Evolutionary conservation across 1,139 yeast genomes (phyloP).

Genomic region (Candida tropicalis): DNA sequence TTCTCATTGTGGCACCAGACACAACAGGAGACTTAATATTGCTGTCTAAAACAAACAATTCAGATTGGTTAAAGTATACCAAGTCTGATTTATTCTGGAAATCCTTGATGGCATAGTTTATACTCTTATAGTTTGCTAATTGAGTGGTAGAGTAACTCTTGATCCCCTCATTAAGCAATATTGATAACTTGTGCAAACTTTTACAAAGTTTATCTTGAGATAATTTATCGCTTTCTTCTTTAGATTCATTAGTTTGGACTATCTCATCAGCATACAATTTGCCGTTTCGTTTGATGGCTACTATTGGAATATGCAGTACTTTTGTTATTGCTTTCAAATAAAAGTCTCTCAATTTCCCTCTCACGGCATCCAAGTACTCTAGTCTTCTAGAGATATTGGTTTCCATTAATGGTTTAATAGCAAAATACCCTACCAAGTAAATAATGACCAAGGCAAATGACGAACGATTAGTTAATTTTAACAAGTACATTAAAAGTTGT

Average conservation of each 20-base stretch:
- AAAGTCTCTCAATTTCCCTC: conserved; percentile 38
- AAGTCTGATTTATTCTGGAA: conserved; percentile 42
- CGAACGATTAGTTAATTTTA: conserved; percentile 40
- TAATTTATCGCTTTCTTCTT: conserved; percentile 30
- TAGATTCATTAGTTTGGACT: conserved; percentile 34
- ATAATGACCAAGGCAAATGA: conserved; percentile 32
- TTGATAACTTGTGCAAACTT: conserved; percentile 28
- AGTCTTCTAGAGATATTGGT: conserved; percentile 31
- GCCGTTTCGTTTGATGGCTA: conserved; percentile 34
- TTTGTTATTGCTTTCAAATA: conserved; percentile 38
- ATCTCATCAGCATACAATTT: conserved; percentile 44
- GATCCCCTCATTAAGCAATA: conserved; percentile 28
- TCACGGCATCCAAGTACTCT: conserved; percentile 38
- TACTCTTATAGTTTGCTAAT: conserved; percentile 36
- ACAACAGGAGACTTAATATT: neutral
- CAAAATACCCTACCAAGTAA: conserved; percentile 37
- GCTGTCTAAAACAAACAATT: conserved; percentile 13
- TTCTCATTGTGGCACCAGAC: conserved; percentile 16
- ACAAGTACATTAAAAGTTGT: conserved; percentile 29
- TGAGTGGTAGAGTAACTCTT: conserved; percentile 32
- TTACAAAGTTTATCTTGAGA: conserved; percentile 26
- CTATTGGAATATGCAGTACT: conserved; percentile 45
- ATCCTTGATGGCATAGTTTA: conserved; percentile 35
- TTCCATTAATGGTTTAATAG: conserved; percentile 40
- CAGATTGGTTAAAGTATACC: conserved; percentile 27